A percentile compares a stretch with the other conserved stretches of the same genome.
phyloP scores from a whole-genome alignment of 23 red algal species.

The Rhodosorus marinus region DNA sequence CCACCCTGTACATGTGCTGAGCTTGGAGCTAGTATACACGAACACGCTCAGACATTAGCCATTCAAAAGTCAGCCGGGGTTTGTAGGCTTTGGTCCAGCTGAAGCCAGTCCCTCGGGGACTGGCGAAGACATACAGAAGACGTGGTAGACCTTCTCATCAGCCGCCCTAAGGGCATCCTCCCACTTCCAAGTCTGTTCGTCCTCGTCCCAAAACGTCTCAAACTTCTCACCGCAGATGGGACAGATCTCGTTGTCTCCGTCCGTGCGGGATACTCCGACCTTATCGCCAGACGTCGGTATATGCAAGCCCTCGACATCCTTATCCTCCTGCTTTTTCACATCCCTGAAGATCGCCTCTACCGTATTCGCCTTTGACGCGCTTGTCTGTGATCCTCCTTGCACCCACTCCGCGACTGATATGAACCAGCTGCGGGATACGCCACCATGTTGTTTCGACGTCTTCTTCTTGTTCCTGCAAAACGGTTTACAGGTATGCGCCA shows the following conservation, averaged over 20 bases:
- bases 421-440: slow-evolving; percentile 43
- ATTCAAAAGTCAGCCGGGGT: too few species aligned
- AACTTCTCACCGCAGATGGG: slow-evolving; percentile 13
- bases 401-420: slow-evolving; percentile 3
- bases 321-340: neutral
- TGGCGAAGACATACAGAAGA: neutral
- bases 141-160: slow-evolving; percentile 1
- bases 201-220: slow-evolving; percentile 13
- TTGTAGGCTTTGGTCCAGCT: too few species aligned
- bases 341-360: neutral
- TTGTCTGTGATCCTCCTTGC: neutral
- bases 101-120: too few species aligned
- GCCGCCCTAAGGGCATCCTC: slow-evolving; percentile 1
- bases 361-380: neutral
- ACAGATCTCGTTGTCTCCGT: slow-evolving; percentile 4
- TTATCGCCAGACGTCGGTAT: neutral
- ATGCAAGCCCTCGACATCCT: neutral
- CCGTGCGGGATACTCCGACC: neutral
- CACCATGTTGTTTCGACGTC: slow-evolving; percentile 14
- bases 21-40: too few species aligned
- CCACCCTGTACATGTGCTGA: too few species aligned
- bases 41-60: too few species aligned
- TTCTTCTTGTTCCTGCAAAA: slow-evolving; percentile 47
- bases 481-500: too few species aligned
- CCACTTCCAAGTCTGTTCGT: slow-evolving; percentile 1